Evolutionary conservation across 163 green algal species (phyloP).

Genomic region (Scenedesmus sp.): DNA sequence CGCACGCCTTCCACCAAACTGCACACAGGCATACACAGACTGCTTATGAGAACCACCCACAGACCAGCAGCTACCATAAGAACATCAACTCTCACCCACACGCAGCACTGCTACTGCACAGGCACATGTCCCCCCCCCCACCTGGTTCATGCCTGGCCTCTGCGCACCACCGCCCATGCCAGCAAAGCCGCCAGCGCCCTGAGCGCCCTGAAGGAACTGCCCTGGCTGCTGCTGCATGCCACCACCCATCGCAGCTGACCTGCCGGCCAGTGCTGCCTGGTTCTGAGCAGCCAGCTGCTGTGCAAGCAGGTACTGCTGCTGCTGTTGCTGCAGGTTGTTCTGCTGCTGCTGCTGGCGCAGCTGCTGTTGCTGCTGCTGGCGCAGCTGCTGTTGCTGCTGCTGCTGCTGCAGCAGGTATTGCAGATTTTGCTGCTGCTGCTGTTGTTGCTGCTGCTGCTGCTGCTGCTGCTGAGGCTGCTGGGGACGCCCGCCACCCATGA

Average conservation of each 20-base stretch:
- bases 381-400: no score
- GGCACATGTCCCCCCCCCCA: neutral
- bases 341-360: constrained; percentile 41
- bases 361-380: neutral
- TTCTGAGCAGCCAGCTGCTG: constrained; percentile 34
- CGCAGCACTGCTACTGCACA: no score
- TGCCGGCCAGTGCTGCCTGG: constrained; percentile 19
- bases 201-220: constrained; percentile 24
- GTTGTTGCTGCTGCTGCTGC: no score
- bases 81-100: neutral
- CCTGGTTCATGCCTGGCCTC: constrained; percentile 9
- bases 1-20: no score
- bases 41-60: no score
- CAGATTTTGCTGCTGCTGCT: constrained; percentile 27
- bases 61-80: neutral
- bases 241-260: constrained; percentile 21
- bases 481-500: neutral
- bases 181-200: constrained; percentile 22
- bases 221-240: constrained; percentile 3
- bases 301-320: constrained; percentile 31
- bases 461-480: constrained; percentile 16
- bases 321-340: no score
- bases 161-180: constrained; percentile 22
- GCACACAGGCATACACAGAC: no score
- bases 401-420: constrained; percentile 35